Base-by-base conservation (phyloP, 352 stramenopile species). In the Phytophthora pistaciae region DNA sequence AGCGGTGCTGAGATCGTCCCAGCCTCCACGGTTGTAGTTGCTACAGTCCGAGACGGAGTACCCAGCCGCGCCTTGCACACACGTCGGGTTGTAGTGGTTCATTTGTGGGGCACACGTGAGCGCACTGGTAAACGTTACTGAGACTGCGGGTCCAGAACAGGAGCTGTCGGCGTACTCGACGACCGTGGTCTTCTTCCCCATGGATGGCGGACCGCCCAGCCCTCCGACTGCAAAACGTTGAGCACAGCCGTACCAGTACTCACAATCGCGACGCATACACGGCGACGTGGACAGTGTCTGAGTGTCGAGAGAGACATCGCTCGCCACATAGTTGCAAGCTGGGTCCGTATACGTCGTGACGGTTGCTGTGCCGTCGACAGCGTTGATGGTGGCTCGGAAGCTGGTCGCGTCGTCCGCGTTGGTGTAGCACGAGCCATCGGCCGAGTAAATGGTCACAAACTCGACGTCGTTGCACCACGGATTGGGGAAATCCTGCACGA, bases 21-120 rank as follows among this genome's bases (percentile, higher is more conserved):
- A 64, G 1, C 54, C 63, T 6, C 31, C 21, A 20, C 14, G 0
- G 16, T 57, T 33, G n/a, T 67, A 72, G 8, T 62, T 33, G 1
- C 10, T 58, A 8, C 65, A 72, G 14, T 67, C 65, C 5, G 65
- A 72, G 2, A 66, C 50, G 13, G 29, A 33, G 57, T 66, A 72
- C 7, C 5, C 31, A 13, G 21, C 14, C 20, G 13, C 57, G n/a
- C 13, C 27, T 3, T 31, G 50, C 7, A 40, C 36, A 33, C 56
- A 72, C 14, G 42, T 18, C 5, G 65, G 57, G 16, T 66, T 5
- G n/a, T 57, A 67, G 49, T 66, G 57, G 13, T 66, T 9, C 0
- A 1, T 11, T 20, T 72, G 65, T 0, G 65, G 57, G 2, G 36
- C 49, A 31, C 64, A 71, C 18, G 42, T 49, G 6, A 49, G 42